Evolutionary conservation across 345 rosid species (phyloP).

Genomic region (Excoecaria cochinchinensis): DNA sequence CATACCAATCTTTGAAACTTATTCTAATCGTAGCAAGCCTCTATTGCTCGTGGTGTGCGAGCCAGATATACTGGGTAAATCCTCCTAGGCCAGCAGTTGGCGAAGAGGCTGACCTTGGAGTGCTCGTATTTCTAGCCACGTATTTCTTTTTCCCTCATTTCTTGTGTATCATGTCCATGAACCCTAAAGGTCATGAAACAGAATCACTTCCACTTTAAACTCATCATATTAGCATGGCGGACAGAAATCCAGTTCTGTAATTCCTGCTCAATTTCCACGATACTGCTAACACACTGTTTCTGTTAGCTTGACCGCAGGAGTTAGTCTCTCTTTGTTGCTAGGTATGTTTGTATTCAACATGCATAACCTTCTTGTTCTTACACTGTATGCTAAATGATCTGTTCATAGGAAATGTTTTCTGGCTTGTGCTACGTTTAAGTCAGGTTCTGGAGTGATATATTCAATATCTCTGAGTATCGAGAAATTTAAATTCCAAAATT

Average conservation of each 20-base stretch:
- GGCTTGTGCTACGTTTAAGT: not conserved
- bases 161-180: constrained; percentile 49
- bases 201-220: constrained; percentile 37
- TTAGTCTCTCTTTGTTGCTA: not conserved
- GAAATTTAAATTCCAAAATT: not conserved
- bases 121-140: constrained; percentile 44
- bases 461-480: not conserved
- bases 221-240: not conserved
- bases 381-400: not conserved
- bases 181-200: constrained; percentile 25
- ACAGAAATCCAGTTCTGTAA: not conserved
- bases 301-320: not conserved
- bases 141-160: constrained; percentile 57
- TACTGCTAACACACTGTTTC: not conserved
- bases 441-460: not conserved
- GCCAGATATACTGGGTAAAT: constrained; percentile 55
- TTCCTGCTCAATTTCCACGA: not conserved
- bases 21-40: constrained; percentile 40
- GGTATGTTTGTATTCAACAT: not conserved
- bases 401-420: not conserved
- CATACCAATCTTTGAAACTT: constrained; percentile 39
- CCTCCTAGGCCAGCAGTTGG: constrained; percentile 68
- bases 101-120: constrained; percentile 77
- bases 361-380: not conserved
- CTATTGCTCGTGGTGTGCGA: constrained; percentile 62